Percentiles rank a stretch among this genome's conserved stretches.
phyloP scores from a whole-genome alignment of 2,329 filamentous ascomycete genomes.

The Fusarium chlamydosporum region DNA sequence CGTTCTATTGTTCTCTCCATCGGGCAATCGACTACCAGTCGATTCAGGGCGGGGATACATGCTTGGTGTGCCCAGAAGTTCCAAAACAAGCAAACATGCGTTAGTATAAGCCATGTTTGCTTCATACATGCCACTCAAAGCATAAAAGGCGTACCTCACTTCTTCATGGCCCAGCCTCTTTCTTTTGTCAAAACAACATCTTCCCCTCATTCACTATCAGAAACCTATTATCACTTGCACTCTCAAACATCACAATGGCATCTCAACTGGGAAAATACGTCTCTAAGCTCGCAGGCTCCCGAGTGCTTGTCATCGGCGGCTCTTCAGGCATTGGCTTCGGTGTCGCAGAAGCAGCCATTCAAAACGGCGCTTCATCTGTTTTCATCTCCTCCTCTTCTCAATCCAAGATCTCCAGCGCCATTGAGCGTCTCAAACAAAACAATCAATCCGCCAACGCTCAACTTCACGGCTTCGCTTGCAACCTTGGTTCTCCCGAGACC shows the following conservation, averaged over 20 bases:
- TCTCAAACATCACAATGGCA: slow-evolving; percentile 23
- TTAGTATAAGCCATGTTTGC: slow-evolving; percentile 32
- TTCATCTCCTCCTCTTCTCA: slow-evolving; percentile 40
- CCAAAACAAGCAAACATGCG: slow-evolving; percentile 6
- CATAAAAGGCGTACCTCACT: slow-evolving; percentile 21
- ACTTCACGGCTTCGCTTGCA: slow-evolving; percentile 38
- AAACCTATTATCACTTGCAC: too few relatives aligned
- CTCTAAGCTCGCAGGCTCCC: slow-evolving; percentile 42
- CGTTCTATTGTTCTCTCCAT: neutral
- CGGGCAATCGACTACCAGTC: neutral
- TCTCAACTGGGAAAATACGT: slow-evolving; percentile 33
- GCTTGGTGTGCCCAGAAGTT: neutral
- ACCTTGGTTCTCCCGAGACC: slow-evolving; percentile 27
- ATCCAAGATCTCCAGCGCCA: slow-evolving; percentile 20
- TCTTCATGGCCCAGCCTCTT: neutral
- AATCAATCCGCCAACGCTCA: slow-evolving; percentile 33
- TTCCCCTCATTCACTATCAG: neutral
- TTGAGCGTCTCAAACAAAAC: slow-evolving; percentile 36
- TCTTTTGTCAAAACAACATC: neutral
- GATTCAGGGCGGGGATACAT: too few relatives aligned
- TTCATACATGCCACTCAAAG: neutral
- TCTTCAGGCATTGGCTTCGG: slow-evolving; percentile 45
- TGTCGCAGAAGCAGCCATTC: slow-evolving; percentile 40
- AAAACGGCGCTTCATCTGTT: slow-evolving; percentile 33
- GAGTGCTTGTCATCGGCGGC: slow-evolving; percentile 46